These are phyloP conservation scores for Moringa oleifera DNA, from an alignment of 345 rosid species.

Conservation along the genomic window DNA sequence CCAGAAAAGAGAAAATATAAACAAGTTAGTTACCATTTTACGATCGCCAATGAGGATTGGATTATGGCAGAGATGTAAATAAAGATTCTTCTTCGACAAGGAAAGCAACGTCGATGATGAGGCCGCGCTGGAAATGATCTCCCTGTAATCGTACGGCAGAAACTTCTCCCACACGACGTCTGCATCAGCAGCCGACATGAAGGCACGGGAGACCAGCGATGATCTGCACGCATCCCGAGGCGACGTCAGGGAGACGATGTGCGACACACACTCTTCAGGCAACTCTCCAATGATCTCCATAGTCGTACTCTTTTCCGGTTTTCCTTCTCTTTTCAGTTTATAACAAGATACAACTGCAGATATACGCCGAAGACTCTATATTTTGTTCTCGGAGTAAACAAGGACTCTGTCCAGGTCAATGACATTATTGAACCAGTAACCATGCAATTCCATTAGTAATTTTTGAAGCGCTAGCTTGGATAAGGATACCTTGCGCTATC, in stretches of 20 bases:
- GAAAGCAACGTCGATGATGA: background rate
- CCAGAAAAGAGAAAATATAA: no score
- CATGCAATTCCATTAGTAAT: no score
- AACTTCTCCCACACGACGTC: conserved; percentile 49
- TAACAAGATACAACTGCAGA: no score
- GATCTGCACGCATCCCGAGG: conserved; percentile 37
- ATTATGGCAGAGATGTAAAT: conserved; percentile 32
- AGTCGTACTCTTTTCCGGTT: no score
- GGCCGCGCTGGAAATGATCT: conserved; percentile 17
- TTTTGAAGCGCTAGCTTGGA: no score
- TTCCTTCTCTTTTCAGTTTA: no score
- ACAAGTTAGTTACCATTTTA: conserved; percentile 29
- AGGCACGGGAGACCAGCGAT: conserved; percentile 32
- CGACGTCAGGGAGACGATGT: conserved; percentile 32
- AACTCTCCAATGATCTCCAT: no score
- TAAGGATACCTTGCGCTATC: no score
- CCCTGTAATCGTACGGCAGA: conserved; percentile 34
- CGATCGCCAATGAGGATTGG: conserved; percentile 37
- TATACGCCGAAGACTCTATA: no score
- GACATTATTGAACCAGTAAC: no score
- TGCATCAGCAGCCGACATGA: conserved; percentile 33
- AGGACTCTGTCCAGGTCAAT: no score
- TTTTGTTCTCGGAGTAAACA: no score
- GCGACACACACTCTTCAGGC: conserved; percentile 37
- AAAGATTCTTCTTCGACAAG: conserved; percentile 38